Conservation (phyloP, 352 stramenopile genomes). For the Pythium pyrilobum region DNA sequence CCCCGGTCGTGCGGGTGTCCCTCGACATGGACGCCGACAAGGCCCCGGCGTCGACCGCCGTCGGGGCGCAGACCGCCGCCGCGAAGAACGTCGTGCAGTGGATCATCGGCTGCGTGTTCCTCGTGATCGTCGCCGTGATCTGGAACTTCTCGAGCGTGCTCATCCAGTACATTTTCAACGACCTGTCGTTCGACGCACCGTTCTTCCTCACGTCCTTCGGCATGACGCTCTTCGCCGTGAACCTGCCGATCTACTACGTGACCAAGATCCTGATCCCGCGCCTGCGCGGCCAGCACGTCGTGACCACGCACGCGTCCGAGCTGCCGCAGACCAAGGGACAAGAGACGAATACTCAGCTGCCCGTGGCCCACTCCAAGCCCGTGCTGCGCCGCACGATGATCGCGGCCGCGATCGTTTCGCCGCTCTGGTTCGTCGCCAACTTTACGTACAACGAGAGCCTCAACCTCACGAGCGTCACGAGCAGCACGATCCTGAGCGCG, state of each 20-base stretch:
- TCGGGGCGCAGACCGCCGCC: too few relatives aligned
- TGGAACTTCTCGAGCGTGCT: slow-evolving; percentile 85
- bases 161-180: slow-evolving; percentile 87
- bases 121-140: slow-evolving; percentile 72
- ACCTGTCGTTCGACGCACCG: slow-evolving; percentile 77
- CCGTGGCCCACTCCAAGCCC: slow-evolving; percentile 20
- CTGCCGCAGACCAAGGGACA: slow-evolving; percentile 5
- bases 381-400: slow-evolving; percentile 31
- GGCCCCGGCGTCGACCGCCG: neutral
- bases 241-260: slow-evolving; percentile 75
- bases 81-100: slow-evolving; percentile 29
- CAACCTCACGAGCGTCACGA: slow-evolving; percentile 91
- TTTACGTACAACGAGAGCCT: slow-evolving; percentile 92
- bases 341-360: slow-evolving; percentile 11
- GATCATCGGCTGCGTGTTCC: slow-evolving; percentile 66
- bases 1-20: neutral
- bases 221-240: slow-evolving; percentile 81
- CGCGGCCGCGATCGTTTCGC: slow-evolving; percentile 64
- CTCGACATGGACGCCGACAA: neutral
- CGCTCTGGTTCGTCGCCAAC: slow-evolving; percentile 96
- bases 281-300: slow-evolving; percentile 20
- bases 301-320: neutral
- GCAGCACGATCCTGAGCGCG: slow-evolving; percentile 93
- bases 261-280: slow-evolving; percentile 46
- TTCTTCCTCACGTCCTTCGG: slow-evolving; percentile 90